phyloP scores from a whole-genome alignment of 768 basidiomycete genomes.

The Hericium coralloides region DNA sequence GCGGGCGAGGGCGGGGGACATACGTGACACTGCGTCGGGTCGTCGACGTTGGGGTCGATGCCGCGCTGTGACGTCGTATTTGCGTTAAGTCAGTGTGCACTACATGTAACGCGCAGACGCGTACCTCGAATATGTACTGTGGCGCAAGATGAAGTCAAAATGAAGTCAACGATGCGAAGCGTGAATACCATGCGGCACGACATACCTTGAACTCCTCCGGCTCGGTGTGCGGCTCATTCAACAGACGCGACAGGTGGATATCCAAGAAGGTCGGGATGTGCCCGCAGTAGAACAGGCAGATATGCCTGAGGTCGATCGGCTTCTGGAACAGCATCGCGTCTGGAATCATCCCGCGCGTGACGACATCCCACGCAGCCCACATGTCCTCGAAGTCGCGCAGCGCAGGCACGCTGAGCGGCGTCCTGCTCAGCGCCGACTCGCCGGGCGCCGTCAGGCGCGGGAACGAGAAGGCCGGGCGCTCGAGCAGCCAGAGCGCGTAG shows the following conservation, averaged over 20 bases:
- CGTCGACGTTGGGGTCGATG: constrained; percentile 92
- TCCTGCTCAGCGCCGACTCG: constrained; percentile 15
- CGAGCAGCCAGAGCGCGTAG: constrained; percentile 87
- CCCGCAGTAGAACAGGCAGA: constrained; percentile 94
- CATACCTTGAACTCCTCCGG: constrained; percentile 71
- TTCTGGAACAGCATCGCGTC: constrained; percentile 78
- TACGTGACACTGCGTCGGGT: constrained; percentile 81
- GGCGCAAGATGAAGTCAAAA: background rate
- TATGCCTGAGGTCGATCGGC: constrained; percentile 90
- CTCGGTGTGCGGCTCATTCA: constrained; percentile 74
- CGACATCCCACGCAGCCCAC: constrained; percentile 86
- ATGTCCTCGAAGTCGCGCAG: constrained; percentile 72
- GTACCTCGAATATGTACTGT: constrained; percentile 71
- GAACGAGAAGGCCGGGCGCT: constrained; percentile 78
- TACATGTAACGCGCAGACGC: background rate
- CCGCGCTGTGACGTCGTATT: constrained; percentile 52
- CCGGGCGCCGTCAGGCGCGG: constrained; percentile 42
- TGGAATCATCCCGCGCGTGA: constrained; percentile 83
- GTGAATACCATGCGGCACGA: background rate
- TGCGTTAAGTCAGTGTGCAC: constrained; percentile 11
- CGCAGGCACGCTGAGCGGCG: constrained; percentile 62
- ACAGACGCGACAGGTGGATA: constrained; percentile 71
- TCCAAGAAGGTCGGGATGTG: constrained; percentile 92
- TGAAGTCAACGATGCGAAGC: background rate
- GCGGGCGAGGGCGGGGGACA: constrained; percentile 15